These are phyloP conservation scores for Xylaria sp. DNA, from an alignment of 2,329 filamentous ascomycete genomes.

Conservation along the genomic window DNA sequence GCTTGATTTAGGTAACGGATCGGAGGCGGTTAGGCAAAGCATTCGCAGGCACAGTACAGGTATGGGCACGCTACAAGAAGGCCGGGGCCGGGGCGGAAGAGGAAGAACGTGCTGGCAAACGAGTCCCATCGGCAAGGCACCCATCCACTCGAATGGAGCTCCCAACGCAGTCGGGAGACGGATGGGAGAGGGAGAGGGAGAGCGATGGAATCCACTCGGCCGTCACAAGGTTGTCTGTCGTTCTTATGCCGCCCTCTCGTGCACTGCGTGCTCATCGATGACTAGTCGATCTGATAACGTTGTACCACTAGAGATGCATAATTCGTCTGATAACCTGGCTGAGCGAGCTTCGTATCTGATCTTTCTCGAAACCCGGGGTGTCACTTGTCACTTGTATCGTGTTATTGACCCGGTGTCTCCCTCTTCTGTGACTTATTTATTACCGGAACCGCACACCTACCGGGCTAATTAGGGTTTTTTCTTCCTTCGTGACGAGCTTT, in stretches of 20 bases:
- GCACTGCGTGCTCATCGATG: neutral
- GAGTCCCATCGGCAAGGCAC: too few relatives aligned
- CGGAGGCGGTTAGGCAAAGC: neutral
- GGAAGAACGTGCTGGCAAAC: too few relatives aligned
- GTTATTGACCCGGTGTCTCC: neutral
- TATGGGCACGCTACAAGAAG: neutral
- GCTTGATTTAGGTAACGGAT: neutral
- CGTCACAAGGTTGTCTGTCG: neutral
- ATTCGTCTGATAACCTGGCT: neutral
- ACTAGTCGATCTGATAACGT: neutral
- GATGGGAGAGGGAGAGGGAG: neutral
- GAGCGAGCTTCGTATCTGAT: too few relatives aligned
- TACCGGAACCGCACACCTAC: neutral
- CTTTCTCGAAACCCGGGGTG: too few relatives aligned
- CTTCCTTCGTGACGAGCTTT: too few relatives aligned
- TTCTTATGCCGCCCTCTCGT: neutral
- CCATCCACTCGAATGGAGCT: neutral
- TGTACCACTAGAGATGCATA: neutral
- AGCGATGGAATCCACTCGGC: neutral
- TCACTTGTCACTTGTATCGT: too few relatives aligned
- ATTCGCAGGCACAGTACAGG: neutral
- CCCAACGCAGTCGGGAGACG: neutral
- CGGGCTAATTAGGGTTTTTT: too few relatives aligned
- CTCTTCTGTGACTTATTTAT: neutral
- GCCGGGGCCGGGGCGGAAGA: neutral